phyloP scores from a whole-genome alignment of 768 basidiomycete species.

The Coprinopsis marcescibilis region DNA sequence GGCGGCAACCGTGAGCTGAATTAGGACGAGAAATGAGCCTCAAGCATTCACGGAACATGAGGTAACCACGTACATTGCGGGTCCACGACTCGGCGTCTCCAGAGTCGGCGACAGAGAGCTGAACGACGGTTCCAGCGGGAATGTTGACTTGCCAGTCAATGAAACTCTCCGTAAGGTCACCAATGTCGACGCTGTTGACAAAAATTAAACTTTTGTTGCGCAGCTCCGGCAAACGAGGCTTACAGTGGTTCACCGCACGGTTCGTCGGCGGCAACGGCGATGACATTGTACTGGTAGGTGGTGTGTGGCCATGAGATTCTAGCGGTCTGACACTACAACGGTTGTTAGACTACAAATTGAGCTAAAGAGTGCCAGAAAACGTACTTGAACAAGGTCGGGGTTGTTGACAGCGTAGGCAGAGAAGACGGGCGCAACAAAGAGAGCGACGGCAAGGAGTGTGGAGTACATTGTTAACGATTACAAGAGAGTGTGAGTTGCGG shows the following conservation, averaged over 20 bases:
- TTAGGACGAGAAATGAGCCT: conserved; percentile 1
- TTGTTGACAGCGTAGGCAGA: conserved; percentile 51
- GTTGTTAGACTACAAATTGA: conserved; percentile 1
- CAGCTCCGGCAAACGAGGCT: conserved; percentile 20
- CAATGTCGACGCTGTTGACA: conserved; percentile 49
- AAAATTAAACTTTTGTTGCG: not conserved
- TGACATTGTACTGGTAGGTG: conserved; percentile 50
- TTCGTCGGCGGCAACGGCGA: conserved; percentile 45
- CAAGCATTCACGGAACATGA: conserved; percentile 3
- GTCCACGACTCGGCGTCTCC: conserved; percentile 63
- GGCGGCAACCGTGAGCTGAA: conserved; percentile 34
- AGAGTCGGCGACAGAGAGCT: conserved; percentile 50
- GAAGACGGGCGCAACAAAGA: conserved; percentile 55
- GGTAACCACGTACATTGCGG: conserved; percentile 37
- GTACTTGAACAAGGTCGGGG: conserved; percentile 50
- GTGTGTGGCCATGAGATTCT: conserved; percentile 48
- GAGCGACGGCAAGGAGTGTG: conserved; percentile 70
- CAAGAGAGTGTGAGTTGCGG: conserved; percentile 15
- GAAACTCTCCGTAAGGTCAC: conserved; percentile 41
- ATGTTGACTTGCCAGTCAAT: conserved; percentile 43
- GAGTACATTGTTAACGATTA: conserved; percentile 55
- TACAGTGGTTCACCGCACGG: conserved; percentile 60
- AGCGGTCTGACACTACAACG: conserved; percentile 45
- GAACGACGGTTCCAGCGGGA: conserved; percentile 40
- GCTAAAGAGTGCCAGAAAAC: conserved; percentile 6